Evolutionary conservation across 164 flowering plant genomes (phyloP).

Genomic region (Piper betle): DNA sequence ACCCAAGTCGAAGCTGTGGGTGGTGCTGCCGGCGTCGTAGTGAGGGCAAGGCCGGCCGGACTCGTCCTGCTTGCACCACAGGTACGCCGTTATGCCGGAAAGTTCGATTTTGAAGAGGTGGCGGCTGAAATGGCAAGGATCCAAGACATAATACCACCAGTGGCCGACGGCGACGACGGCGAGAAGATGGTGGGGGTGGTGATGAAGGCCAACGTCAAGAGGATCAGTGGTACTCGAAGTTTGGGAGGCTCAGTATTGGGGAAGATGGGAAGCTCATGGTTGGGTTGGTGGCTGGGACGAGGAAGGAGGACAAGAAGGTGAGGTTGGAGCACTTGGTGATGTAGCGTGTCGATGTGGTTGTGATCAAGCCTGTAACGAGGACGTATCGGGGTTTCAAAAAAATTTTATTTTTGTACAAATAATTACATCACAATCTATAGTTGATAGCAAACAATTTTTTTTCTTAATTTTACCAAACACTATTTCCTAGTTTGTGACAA

Average conservation of each 20-base stretch:
- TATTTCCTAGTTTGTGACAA: too few relatives aligned
- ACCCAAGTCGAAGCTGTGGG: constrained; percentile 37
- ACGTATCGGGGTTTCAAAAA: too few relatives aligned
- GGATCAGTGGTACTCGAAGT: constrained; percentile 45
- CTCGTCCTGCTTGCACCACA: constrained; percentile 28
- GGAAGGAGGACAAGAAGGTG: constrained; percentile 74
- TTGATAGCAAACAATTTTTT: too few relatives aligned
- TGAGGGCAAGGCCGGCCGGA: constrained; percentile 28
- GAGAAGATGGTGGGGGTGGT: constrained; percentile 62
- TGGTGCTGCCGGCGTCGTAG: constrained; percentile 33
- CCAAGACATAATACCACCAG: constrained; percentile 29
- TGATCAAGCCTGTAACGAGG: constrained; percentile 69
- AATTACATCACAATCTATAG: too few relatives aligned
- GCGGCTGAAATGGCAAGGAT: constrained; percentile 29
- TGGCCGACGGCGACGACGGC: constrained; percentile 34
- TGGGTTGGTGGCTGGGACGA: constrained; percentile 78
- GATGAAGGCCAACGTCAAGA: constrained; percentile 46
- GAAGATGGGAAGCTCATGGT: constrained; percentile 61
- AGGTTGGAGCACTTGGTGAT: constrained; percentile 77
- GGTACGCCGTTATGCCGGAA: constrained; percentile 21
- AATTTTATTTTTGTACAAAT: too few relatives aligned
- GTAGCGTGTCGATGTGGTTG: constrained; percentile 64
- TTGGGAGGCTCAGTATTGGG: constrained; percentile 54
- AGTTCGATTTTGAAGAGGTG: constrained; percentile 36
- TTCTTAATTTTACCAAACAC: too few relatives aligned